Conservation (phyloP, 352 stramenopile species). For the Globisporangium recalcitrans region DNA sequence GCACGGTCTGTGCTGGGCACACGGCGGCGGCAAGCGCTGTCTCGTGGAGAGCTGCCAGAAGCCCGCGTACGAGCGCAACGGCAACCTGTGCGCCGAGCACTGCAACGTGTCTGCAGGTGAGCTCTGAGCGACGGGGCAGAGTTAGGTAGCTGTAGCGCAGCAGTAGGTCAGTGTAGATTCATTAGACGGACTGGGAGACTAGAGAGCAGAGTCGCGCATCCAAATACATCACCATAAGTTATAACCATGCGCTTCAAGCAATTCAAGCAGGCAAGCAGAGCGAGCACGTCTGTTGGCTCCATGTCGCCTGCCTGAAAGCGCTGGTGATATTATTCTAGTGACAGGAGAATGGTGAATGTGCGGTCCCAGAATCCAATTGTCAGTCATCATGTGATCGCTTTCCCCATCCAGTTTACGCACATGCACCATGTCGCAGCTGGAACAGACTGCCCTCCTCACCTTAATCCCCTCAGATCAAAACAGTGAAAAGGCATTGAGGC, state of each 20-base stretch:
- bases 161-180: background rate
- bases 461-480: too few species aligned
- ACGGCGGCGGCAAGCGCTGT: constrained; percentile 44
- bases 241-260: background rate
- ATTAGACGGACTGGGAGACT: background rate
- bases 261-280: background rate
- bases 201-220: background rate
- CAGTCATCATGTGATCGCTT: background rate
- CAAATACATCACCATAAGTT: background rate
- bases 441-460: too few species aligned
- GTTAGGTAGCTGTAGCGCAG: too few species aligned
- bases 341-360: background rate
- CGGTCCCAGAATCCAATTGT: background rate
- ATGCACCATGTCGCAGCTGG: background rate
- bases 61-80: constrained; percentile 55
- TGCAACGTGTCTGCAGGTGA: constrained; percentile 3
- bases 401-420: constrained; percentile 1
- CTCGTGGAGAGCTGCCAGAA: constrained; percentile 29
- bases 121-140: background rate
- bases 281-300: background rate
- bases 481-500: too few species aligned
- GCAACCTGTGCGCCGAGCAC: constrained; percentile 45
- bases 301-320: too few species aligned
- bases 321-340: too few species aligned
- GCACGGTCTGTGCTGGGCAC: constrained; percentile 43